These are phyloP conservation scores for Xerocomellus dryophilus DNA, from an alignment of 768 basidiomycete species.

Conservation along the genomic window DNA sequence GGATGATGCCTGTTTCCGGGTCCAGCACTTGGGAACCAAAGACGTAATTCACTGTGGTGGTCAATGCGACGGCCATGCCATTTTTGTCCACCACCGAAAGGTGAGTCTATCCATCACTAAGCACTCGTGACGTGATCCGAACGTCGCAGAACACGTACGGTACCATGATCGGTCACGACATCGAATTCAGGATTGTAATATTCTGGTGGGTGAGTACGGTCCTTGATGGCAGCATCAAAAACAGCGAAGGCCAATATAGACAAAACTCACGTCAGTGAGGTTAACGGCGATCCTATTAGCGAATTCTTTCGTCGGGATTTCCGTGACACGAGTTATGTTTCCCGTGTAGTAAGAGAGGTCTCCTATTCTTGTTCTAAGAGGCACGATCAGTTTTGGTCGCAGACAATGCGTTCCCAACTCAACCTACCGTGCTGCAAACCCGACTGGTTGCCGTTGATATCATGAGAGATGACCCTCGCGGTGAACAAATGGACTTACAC, in stretches of 20 bases:
- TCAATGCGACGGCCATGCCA: slow-evolving; percentile 85
- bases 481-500: slow-evolving; percentile 45
- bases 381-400: slow-evolving; percentile 1
- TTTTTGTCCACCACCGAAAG: slow-evolving; percentile 76
- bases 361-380: slow-evolving; percentile 74
- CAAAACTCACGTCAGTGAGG: slow-evolving; percentile 74
- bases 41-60: slow-evolving; percentile 84
- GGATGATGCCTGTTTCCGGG: slow-evolving; percentile 78
- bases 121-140: slow-evolving; percentile 4
- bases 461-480: slow-evolving; percentile 9
- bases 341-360: slow-evolving; percentile 68
- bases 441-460: slow-evolving; percentile 38
- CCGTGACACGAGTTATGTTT: slow-evolving; percentile 50
- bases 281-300: slow-evolving; percentile 58
- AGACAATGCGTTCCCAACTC: slow-evolving; percentile 3
- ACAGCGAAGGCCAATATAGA: slow-evolving; percentile 1
- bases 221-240: slow-evolving; percentile 43
- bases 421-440: slow-evolving; percentile 60
- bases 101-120: slow-evolving; percentile 58
- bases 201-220: slow-evolving; percentile 71
- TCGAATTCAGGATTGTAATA: slow-evolving; percentile 88
- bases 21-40: slow-evolving; percentile 91
- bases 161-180: slow-evolving; percentile 79
- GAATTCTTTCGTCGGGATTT: slow-evolving; percentile 69
- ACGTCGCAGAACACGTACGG: slow-evolving; percentile 35